Percentiles rank a stretch among this genome's conserved stretches.
These are phyloP conservation scores for Orbilia oligospora DNA, from an alignment of 2,329 filamentous ascomycete species.

Conservation along the genomic window DNA sequence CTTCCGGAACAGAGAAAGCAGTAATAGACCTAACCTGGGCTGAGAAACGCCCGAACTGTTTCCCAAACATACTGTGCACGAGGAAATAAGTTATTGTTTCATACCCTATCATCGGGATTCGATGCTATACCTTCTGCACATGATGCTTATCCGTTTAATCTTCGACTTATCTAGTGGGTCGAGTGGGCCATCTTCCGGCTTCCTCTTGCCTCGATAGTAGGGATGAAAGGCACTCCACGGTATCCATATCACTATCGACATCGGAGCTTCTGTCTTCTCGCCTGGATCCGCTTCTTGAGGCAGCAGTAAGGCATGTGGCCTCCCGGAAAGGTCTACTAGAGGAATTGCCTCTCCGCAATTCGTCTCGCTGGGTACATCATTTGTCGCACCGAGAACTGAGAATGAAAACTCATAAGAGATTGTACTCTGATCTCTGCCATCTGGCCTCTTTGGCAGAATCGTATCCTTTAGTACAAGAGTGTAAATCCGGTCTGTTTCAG, in stretches of 20 bases:
- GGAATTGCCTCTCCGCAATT: background rate
- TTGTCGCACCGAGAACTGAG: constrained; percentile 62
- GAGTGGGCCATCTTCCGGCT: constrained; percentile 74
- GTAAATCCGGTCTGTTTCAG: constrained; percentile 70
- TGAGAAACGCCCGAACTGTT: constrained; percentile 47
- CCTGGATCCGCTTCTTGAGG: background rate
- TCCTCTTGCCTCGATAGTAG: constrained; percentile 80
- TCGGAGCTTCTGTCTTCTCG: background rate
- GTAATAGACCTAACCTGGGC: constrained; percentile 29
- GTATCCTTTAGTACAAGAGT: constrained; percentile 82
- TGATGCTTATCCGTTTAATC: constrained; percentile 79
- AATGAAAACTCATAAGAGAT: constrained; percentile 84
- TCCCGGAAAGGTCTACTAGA: background rate
- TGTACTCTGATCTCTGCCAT: constrained; percentile 79
- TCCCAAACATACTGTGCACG: constrained; percentile 47
- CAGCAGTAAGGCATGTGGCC: background rate
- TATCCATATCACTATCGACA: constrained; percentile 70
- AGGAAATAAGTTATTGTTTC: constrained; percentile 3
- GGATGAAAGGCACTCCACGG: constrained; percentile 77
- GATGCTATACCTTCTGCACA: constrained; percentile 80
- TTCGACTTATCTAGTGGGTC: constrained; percentile 73
- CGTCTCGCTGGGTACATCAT: constrained; percentile 61
- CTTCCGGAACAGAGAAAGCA: background rate
- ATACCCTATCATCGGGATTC: background rate
- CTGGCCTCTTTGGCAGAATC: constrained; percentile 68